phyloP scores from a whole-genome alignment of 1,284 basidiomycete species.

The Melampsora larici-populina region DNA sequence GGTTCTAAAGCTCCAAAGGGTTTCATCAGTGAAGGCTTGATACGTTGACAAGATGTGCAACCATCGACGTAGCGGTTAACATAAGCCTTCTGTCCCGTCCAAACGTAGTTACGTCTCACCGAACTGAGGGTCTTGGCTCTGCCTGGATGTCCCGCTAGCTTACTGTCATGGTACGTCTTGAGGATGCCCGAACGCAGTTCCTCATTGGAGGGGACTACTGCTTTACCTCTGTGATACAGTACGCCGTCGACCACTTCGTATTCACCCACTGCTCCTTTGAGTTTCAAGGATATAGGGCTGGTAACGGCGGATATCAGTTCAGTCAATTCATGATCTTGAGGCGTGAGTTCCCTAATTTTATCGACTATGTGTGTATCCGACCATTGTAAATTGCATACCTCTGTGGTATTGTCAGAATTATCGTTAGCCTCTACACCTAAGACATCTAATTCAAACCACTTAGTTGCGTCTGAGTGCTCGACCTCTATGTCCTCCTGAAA shows the following conservation, averaged over 20 bases:
- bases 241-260: background rate
- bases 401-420: background rate
- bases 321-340: background rate
- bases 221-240: background rate
- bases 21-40: background rate
- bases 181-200: background rate
- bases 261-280: background rate
- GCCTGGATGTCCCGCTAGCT: background rate
- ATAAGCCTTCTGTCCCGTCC: background rate
- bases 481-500: background rate
- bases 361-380: background rate
- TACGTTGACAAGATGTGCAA: background rate
- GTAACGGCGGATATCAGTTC: background rate
- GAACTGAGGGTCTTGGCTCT: background rate
- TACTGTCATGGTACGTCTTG: background rate
- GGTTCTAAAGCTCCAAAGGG: background rate
- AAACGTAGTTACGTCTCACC: background rate
- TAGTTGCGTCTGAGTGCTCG: no score
- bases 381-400: background rate
- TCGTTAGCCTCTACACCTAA: background rate
- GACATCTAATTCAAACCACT: no score
- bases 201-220: background rate
- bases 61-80: background rate
- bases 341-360: background rate
- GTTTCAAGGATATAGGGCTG: background rate